These are phyloP conservation scores for Puccinia polysora DNA, from an alignment of 1,284 basidiomycete genomes.

Conservation along the genomic window DNA sequence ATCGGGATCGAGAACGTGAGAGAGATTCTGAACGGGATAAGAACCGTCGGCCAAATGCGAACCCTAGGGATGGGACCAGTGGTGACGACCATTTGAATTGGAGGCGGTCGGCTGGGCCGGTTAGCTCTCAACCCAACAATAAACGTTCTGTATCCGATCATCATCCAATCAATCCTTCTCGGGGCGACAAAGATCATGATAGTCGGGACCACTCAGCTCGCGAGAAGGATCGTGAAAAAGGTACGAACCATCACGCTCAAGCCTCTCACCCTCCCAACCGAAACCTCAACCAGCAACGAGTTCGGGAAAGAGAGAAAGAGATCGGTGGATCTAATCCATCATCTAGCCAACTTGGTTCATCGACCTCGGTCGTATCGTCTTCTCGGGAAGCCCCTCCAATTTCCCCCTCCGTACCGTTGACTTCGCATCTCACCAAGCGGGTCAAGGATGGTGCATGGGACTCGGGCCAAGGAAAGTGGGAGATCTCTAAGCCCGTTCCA, in stretches of 20 bases:
- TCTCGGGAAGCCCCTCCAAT: conserved; percentile 4
- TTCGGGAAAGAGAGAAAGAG: conserved; percentile 19
- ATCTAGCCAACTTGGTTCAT: conserved; percentile 10
- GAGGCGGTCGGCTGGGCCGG: conserved; percentile 19
- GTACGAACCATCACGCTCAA: conserved; percentile 1
- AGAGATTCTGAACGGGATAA: conserved; percentile 22
- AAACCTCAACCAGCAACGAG: conserved; percentile 23
- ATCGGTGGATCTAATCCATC: not conserved
- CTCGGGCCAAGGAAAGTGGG: conserved; percentile 43
- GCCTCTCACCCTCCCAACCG: not conserved
- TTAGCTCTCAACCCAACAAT: conserved; percentile 4
- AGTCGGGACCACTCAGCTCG: conserved; percentile 7
- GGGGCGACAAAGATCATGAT: conserved; percentile 22
- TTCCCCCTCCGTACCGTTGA: not conserved
- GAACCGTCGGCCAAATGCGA: conserved; percentile 2
- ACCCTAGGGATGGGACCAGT: conserved; percentile 20
- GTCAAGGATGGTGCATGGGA: conserved; percentile 43
- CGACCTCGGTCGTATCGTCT: not conserved
- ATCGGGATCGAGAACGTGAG: conserved; percentile 35
- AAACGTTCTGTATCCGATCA: conserved; percentile 20
- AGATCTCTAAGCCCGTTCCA: conserved; percentile 13
- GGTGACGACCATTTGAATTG: conserved; percentile 32
- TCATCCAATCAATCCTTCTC: conserved; percentile 2
- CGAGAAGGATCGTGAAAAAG: conserved; percentile 15
- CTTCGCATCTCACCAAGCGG: conserved; percentile 9